Conservation (phyloP, 768 basidiomycete species). For the Amanita polypyramis region DNA sequence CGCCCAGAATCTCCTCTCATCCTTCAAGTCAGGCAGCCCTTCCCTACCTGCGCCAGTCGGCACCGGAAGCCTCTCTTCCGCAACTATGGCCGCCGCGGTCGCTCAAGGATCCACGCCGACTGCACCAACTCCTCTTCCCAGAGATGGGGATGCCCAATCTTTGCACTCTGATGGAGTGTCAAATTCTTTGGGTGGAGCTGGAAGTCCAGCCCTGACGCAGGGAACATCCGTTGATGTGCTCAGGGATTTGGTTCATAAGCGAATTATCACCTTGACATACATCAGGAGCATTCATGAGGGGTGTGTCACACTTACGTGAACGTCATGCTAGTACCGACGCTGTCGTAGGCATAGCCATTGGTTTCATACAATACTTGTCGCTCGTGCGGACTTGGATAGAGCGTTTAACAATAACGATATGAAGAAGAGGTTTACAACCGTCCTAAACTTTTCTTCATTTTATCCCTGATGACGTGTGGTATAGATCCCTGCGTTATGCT, state of each 20-base stretch:
- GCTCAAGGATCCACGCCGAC: constrained; percentile 31
- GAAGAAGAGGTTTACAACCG: constrained; percentile 55
- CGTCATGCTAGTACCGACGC: constrained; percentile 7
- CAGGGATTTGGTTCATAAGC: constrained; percentile 71
- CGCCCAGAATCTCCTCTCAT: constrained; percentile 71
- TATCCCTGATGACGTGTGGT: constrained; percentile 1
- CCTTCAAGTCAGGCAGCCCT: constrained; percentile 43
- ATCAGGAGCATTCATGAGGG: constrained; percentile 81
- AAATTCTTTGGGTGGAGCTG: constrained; percentile 23
- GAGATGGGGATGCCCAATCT: constrained; percentile 72
- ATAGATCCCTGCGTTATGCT: constrained; percentile 73
- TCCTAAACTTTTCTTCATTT: background rate
- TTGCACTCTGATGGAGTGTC: constrained; percentile 36
- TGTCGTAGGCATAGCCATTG: constrained; percentile 61
- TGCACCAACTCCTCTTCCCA: constrained; percentile 26
- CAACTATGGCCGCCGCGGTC: constrained; percentile 24
- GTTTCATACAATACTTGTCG: constrained; percentile 82
- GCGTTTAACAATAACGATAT: constrained; percentile 67
- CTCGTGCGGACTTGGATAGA: constrained; percentile 60
- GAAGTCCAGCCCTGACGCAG: constrained; percentile 39
- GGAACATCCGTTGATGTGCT: constrained; percentile 73
- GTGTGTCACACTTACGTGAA: constrained; percentile 29
- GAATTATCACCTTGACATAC: constrained; percentile 79
- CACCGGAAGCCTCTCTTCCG: constrained; percentile 22
- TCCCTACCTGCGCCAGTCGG: constrained; percentile 24